Evolutionary conservation across 108 stramenopile species (phyloP), one percentile per base, ranked within the genome.

Genomic region (Halocafeteria seosinensis): DNA sequence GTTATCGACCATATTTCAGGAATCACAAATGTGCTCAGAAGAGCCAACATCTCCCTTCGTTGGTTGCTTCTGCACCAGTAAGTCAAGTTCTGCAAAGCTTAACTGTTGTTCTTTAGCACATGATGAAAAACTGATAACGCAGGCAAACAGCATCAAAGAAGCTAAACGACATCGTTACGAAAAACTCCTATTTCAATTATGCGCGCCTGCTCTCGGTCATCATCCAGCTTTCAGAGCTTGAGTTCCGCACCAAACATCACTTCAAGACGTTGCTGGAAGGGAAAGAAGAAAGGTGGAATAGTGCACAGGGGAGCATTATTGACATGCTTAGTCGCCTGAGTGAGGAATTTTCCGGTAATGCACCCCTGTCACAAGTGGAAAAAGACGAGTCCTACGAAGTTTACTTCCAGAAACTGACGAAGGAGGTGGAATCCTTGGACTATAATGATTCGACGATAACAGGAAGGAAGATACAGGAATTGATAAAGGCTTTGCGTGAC

Each of bases 31-130:
- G 71, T 68, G 61, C 33, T 78, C 52, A 50, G 79, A 6, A 38
- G 66, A 29, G 75, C 72, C 64, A 85, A 85, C 65, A 69, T 77
- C 36, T 73, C 75, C 5, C 64, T 78, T 29, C 65, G 81, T 21
- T 85, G 84, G 84, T 64, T 81, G 4, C 51, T 85, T 37, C 76
- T 85, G n/a, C 84, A 85, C 65, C 81, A n/a, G n/a, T n/a, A n/a
- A n/a, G n/a, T n/a, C n/a, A n/a, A n/a, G n/a, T n/a, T n/a, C n/a
- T n/a, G n/a, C n/a, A n/a, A n/a, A n/a, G n/a, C n/a, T n/a, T n/a
- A n/a, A n/a, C n/a, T n/a, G n/a, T n/a, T n/a, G n/a, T n/a, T n/a
- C n/a, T n/a, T n/a, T n/a, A n/a, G n/a, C n/a, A n/a, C n/a, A n/a
- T n/a, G n/a, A n/a, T n/a, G n/a, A n/a, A n/a, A n/a, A n/a, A n/a